A percentile compares a stretch with the other conserved stretches of the same genome.
phyloP scores from a whole-genome alignment of 2,329 filamentous ascomycete species.

The Tolypocladium paradoxum region DNA sequence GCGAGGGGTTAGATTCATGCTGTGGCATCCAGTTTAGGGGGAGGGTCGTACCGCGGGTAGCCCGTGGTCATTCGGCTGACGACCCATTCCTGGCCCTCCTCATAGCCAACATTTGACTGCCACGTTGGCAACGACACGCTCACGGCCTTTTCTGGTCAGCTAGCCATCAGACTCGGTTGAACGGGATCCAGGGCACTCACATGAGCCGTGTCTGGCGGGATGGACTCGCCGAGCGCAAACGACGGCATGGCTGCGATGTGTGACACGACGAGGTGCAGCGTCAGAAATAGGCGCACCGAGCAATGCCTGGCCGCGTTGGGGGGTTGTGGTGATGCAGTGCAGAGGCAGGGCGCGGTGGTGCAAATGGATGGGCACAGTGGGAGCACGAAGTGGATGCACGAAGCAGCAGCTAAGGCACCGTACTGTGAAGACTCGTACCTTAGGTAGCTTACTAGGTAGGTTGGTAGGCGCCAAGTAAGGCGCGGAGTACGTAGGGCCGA shows the following conservation, averaged over 20 bases:
- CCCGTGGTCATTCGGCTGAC: slow-evolving; percentile 74
- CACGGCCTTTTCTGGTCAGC: slow-evolving; percentile 54
- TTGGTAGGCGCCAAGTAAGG: no score
- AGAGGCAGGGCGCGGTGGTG: background rate
- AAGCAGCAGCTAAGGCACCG: no score
- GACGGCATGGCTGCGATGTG: slow-evolving; percentile 28
- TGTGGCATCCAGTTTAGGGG: background rate
- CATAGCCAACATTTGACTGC: slow-evolving; percentile 83
- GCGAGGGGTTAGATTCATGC: background rate
- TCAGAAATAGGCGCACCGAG: background rate
- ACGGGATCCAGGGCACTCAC: slow-evolving; percentile 34
- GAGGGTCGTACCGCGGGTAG: slow-evolving; percentile 61
- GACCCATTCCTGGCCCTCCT: slow-evolving; percentile 87
- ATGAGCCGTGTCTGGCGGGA: slow-evolving; percentile 69
- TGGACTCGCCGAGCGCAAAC: slow-evolving; percentile 55
- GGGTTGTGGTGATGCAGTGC: background rate
- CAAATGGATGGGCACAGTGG: background rate
- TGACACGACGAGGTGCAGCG: background rate
- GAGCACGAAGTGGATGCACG: background rate
- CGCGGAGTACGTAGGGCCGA: background rate
- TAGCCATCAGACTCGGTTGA: background rate
- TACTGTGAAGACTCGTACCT: no score
- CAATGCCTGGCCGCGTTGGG: background rate
- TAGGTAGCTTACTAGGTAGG: no score
- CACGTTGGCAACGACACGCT: slow-evolving; percentile 94